Percentiles rank a stretch among this genome's conserved stretches.
Evolutionary conservation across 2,329 filamentous ascomycete species (phyloP).

Genomic region (Scorias spongiosa): DNA sequence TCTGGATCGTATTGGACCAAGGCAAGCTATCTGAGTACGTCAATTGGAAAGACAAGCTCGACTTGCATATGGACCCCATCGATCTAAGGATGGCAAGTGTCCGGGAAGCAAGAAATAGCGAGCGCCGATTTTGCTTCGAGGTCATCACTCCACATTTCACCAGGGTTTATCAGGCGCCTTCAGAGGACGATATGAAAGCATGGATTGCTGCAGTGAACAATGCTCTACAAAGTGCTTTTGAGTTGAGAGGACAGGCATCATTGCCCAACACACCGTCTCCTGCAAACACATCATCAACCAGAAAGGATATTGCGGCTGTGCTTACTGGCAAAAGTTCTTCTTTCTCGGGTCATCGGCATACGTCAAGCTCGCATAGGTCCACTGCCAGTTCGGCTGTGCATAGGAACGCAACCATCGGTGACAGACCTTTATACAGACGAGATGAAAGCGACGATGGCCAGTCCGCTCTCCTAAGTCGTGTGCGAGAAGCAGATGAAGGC

Average conservation of each 20-base stretch:
- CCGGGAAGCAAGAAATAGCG: slow-evolving; percentile 83
- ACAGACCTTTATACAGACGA: slow-evolving; percentile 57
- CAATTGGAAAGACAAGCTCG: slow-evolving; percentile 96
- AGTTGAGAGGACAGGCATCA: slow-evolving; percentile 36
- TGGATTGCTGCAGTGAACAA: slow-evolving; percentile 98
- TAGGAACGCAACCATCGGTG: slow-evolving; percentile 81
- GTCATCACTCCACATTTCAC: slow-evolving; percentile 95
- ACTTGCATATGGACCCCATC: slow-evolving; percentile 95
- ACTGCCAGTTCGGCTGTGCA: slow-evolving; percentile 43
- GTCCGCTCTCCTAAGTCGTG: slow-evolving; percentile 61
- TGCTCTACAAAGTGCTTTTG: slow-evolving; percentile 86
- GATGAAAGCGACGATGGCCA: slow-evolving; percentile 65
- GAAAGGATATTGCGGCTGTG: slow-evolving; percentile 81
- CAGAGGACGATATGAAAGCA: slow-evolving; percentile 92
- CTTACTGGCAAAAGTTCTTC: slow-evolving; percentile 83
- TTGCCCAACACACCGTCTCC: slow-evolving; percentile 32
- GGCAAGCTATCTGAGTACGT: slow-evolving; percentile 95
- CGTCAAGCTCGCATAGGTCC: slow-evolving; percentile 28
- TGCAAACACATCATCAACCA: slow-evolving; percentile 34
- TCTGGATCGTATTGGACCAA: slow-evolving; percentile 96
- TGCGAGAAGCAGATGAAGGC: slow-evolving; percentile 80
- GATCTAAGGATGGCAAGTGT: slow-evolving; percentile 95
- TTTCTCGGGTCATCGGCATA: slow-evolving; percentile 40
- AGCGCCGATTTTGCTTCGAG: slow-evolving; percentile 93
- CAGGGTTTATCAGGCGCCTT: slow-evolving; percentile 91